Evolutionary conservation across 2,329 filamentous ascomycete genomes (phyloP).

Genomic region (Chalaropsis thielavioides): DNA sequence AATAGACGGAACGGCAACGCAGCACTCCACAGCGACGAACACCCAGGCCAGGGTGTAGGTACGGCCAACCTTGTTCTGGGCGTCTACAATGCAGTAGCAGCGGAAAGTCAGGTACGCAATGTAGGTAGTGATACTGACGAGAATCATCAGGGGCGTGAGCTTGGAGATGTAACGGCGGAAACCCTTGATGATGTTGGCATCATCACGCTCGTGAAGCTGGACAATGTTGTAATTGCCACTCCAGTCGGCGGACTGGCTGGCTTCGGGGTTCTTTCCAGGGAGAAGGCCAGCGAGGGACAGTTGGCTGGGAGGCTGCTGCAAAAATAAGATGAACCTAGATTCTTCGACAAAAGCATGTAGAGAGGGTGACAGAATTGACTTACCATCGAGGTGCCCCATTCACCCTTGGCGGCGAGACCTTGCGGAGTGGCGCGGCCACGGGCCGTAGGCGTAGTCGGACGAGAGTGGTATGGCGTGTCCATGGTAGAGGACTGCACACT

Average conservation of each 20-base stretch:
- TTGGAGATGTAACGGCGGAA: constrained; percentile 30
- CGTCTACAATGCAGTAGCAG: constrained; percentile 37
- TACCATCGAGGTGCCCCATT: constrained; percentile 22
- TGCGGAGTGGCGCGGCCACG: constrained; percentile 22
- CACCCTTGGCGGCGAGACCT: constrained; percentile 19
- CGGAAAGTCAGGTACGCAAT: constrained; percentile 37
- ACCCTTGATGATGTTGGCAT: constrained; percentile 32
- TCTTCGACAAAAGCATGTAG: background rate
- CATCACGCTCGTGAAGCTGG: constrained; percentile 30
- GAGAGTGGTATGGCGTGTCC: constrained; percentile 19
- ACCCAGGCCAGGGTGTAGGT: constrained; percentile 40
- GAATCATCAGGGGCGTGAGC: constrained; percentile 27
- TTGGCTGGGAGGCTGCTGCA: constrained; percentile 29
- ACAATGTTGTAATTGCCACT: constrained; percentile 22
- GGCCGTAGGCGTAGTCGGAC: constrained; percentile 23
- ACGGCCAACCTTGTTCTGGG: constrained; percentile 29
- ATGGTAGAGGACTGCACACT: constrained; percentile 17
- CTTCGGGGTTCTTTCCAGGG: constrained; percentile 23
- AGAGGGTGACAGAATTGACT: background rate
- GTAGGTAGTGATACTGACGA: constrained; percentile 31
- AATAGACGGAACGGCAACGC: constrained; percentile 38
- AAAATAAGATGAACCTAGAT: constrained; percentile 4
- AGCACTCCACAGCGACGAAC: constrained; percentile 41
- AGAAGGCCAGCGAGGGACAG: constrained; percentile 30
- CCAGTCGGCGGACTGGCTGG: constrained; percentile 13